These are phyloP conservation scores for Corynascus novoguineensis DNA, from an alignment of 495 filamentous ascomycete species.

Conservation along the genomic window DNA sequence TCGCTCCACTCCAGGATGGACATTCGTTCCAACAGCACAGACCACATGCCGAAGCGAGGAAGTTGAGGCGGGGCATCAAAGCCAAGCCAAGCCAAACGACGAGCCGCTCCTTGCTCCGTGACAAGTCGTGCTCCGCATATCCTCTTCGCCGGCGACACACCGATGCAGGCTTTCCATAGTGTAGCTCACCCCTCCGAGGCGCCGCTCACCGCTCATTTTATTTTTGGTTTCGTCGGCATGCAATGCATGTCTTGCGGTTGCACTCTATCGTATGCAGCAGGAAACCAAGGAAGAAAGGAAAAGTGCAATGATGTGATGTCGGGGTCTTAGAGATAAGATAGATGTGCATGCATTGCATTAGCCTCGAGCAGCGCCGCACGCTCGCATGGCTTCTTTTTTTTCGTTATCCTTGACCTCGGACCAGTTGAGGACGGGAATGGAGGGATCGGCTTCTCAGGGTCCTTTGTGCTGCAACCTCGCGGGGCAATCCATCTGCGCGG, in stretches of 20 bases:
- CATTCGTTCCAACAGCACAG: no score
- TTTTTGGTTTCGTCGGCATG: not conserved
- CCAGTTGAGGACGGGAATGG: not conserved
- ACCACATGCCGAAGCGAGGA: not conserved
- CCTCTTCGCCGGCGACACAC: not conserved
- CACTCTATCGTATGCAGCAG: slow-evolving; percentile 1
- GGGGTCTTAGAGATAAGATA: not conserved
- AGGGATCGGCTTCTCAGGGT: not conserved
- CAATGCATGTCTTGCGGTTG: slow-evolving; percentile 4
- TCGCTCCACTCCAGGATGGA: no score
- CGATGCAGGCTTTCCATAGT: not conserved
- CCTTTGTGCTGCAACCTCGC: slow-evolving; percentile 1
- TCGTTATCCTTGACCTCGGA: not conserved
- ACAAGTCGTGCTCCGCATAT: not conserved
- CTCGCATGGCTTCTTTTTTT: slow-evolving; percentile 4
- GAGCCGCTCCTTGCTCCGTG: not conserved
- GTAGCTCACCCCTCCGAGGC: not conserved
- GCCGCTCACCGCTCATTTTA: slow-evolving; percentile 5
- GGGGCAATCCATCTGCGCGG: not conserved
- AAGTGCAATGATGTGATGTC: not conserved
- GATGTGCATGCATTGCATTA: slow-evolving; percentile 15
- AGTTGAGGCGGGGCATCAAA: not conserved
- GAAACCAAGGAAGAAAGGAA: not conserved
- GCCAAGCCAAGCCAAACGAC: not conserved
- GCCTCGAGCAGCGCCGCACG: not conserved